Conservation (phyloP, 2,329 filamentous ascomycete species). For the Trichoderma sp. region DNA sequence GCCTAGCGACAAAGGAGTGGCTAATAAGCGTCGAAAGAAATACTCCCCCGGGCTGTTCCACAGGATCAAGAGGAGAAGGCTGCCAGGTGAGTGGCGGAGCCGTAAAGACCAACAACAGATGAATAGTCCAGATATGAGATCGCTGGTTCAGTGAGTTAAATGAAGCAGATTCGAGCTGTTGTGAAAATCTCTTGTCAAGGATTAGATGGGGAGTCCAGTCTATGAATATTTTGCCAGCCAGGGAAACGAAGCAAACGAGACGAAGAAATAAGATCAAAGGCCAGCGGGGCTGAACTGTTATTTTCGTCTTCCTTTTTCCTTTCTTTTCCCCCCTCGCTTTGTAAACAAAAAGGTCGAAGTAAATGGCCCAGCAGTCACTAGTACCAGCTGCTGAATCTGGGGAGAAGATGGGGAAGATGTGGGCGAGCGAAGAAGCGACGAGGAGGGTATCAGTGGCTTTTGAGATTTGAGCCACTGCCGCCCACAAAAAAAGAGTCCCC, state of each 20-base stretch:
- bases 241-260: not conserved
- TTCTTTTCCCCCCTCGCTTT: not conserved
- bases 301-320: not conserved
- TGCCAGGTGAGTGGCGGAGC: conserved; percentile 2
- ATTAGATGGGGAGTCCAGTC: conserved; percentile 1
- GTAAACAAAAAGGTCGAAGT: not conserved
- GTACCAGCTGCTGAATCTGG: conserved; percentile 24
- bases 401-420: conserved; percentile 28
- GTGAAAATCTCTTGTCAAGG: conserved; percentile 11
- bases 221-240: conserved; percentile 15
- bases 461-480: conserved; percentile 31
- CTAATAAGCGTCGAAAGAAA: conserved; percentile 6
- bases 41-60: not conserved
- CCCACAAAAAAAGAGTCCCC: conserved; percentile 13
- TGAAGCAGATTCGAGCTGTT: not conserved
- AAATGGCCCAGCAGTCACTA: not conserved
- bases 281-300: not conserved
- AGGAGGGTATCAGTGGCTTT: conserved; percentile 35
- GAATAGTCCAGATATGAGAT: conserved; percentile 1
- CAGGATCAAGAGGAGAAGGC: not conserved
- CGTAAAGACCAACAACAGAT: conserved; percentile 4
- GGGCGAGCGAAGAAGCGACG: conserved; percentile 17
- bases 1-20: conserved; percentile 1
- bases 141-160: not conserved
- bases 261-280: conserved; percentile 5